Evolutionary conservation across 2,329 filamentous ascomycete species (phyloP).

Genomic region (Exophiala oligosperma): DNA sequence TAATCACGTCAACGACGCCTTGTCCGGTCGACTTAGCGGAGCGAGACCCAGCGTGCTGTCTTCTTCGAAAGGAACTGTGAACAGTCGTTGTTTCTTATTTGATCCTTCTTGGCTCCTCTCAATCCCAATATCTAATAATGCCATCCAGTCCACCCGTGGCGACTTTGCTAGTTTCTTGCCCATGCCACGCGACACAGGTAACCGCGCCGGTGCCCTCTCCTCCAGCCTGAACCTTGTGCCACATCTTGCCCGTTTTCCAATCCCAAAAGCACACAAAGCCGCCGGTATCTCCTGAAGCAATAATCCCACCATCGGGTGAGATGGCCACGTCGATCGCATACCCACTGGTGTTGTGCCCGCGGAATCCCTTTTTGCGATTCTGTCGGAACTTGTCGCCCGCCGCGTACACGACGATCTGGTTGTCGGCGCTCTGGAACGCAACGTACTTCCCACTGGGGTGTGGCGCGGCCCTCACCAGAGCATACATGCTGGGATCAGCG

Average conservation of each 20-base stretch:
- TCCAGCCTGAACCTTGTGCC: conserved; percentile 83
- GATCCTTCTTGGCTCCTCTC: neutral
- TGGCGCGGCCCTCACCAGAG: conserved; percentile 78
- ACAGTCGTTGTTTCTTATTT: no score
- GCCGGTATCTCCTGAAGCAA: conserved; percentile 81
- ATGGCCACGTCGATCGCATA: conserved; percentile 88
- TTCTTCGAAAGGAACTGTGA: no score
- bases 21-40: no score
- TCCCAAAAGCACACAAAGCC: conserved; percentile 97
- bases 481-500: conserved; percentile 96
- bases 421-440: conserved; percentile 89
- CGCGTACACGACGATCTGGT: conserved; percentile 95
- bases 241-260: conserved; percentile 99
- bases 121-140: conserved; percentile 92
- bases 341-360: conserved; percentile 93
- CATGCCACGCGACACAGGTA: conserved; percentile 91
- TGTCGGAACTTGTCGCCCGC: conserved; percentile 94
- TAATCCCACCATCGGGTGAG: conserved; percentile 87
- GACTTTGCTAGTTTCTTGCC: conserved; percentile 94
- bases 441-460: conserved; percentile 94
- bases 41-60: no score
- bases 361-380: conserved; percentile 95
- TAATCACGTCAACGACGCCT: no score
- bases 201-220: conserved; percentile 56
- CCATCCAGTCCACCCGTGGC: conserved; percentile 88